Conservation (phyloP, 2,329 filamentous ascomycete genomes). For the Paecilomyces niveus region DNA sequence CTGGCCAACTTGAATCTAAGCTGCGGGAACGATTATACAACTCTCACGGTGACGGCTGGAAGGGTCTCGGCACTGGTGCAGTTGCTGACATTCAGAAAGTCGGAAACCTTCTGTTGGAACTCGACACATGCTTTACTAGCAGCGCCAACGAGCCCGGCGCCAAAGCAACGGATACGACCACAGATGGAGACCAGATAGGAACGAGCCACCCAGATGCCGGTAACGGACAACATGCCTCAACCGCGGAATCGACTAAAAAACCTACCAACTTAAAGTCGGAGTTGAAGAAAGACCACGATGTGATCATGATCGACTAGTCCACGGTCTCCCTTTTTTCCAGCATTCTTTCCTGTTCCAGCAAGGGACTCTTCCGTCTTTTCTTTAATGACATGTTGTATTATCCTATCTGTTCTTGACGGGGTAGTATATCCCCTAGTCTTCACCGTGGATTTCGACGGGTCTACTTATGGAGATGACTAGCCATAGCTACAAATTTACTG, state of each 20-base stretch:
- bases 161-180: neutral
- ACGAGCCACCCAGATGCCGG: neutral
- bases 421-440: neutral
- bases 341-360: neutral
- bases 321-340: neutral
- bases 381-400: neutral
- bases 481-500: neutral
- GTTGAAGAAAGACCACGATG: constrained; percentile 12
- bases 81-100: constrained; percentile 26
- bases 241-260: neutral
- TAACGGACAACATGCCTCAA: neutral
- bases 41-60: constrained; percentile 32
- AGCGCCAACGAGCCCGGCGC: neutral
- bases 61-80: constrained; percentile 31
- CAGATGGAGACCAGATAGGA: neutral
- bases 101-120: constrained; percentile 22
- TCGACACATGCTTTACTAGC: constrained; percentile 22
- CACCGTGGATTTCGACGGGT: neutral
- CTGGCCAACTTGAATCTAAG: constrained; percentile 13
- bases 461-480: neutral
- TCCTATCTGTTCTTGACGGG: neutral
- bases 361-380: neutral
- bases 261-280: constrained; percentile 1
- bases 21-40: constrained; percentile 28
- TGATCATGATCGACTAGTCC: constrained; percentile 31